phyloP scores from a whole-genome alignment of 2,329 filamentous ascomycete genomes.

The Hirsutella rhossiliensis region DNA sequence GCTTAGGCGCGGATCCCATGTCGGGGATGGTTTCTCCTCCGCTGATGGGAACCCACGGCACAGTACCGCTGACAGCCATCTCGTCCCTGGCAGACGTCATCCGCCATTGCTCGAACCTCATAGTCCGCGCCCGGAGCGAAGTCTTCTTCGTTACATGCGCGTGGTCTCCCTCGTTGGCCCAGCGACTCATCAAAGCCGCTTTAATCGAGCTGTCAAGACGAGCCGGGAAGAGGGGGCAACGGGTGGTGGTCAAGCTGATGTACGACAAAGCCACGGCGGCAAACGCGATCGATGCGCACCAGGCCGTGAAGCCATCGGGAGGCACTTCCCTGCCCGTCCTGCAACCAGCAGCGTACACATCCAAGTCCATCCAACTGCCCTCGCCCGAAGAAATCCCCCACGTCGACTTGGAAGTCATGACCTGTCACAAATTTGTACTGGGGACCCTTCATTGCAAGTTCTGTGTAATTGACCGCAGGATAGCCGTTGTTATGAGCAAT shows the following conservation, averaged over 20 bases:
- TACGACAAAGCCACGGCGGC: conserved; percentile 59
- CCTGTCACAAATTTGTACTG: conserved; percentile 56
- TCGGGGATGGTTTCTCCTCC: conserved; percentile 40
- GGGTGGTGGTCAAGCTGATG: conserved; percentile 59
- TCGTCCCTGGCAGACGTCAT: conserved; percentile 46
- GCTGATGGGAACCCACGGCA: conserved; percentile 42
- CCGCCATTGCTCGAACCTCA: conserved; percentile 65
- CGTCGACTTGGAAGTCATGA: conserved; percentile 60
- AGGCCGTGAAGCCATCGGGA: conserved; percentile 30
- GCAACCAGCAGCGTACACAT: conserved; percentile 37
- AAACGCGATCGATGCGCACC: conserved; percentile 55
- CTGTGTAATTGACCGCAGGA: conserved; percentile 60
- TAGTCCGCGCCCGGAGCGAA: conserved; percentile 59
- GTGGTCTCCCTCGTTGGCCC: conserved; percentile 60
- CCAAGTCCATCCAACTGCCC: conserved; percentile 48
- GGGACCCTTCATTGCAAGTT: conserved; percentile 73
- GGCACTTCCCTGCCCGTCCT: conserved; percentile 13
- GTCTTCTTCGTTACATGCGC: conserved; percentile 66
- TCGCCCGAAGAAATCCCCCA: conserved; percentile 54
- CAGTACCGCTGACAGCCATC: conserved; percentile 57
- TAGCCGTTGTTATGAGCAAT: conserved; percentile 64
- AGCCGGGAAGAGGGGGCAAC: conserved; percentile 42
- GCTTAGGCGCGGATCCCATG: conserved; percentile 37
- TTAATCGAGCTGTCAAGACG: conserved; percentile 57
- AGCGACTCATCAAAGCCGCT: conserved; percentile 54